Evolutionary conservation across 805 yeast genomes (phyloP).

Genomic region (Saturnispora dispora): DNA sequence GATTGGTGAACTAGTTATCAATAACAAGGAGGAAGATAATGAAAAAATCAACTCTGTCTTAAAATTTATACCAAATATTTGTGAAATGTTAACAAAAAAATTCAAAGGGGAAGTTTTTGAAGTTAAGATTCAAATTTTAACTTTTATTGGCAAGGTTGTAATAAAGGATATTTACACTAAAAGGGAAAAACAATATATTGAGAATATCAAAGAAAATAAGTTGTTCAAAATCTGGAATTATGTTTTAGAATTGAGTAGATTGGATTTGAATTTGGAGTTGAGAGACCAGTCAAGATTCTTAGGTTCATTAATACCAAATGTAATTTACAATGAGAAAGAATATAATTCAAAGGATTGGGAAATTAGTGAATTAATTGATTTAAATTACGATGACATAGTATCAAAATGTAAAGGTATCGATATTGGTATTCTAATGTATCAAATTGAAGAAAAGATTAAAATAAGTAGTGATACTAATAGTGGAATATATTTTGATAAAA

Average conservation of each 20-base stretch:
- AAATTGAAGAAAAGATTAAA: slow-evolving; percentile 12
- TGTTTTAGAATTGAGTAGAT: slow-evolving; percentile 54
- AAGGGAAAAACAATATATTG: slow-evolving; percentile 19
- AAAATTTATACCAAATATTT: slow-evolving; percentile 57
- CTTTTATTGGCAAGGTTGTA: slow-evolving; percentile 64
- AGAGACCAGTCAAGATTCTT: slow-evolving; percentile 80
- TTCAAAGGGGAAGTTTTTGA: slow-evolving; percentile 43
- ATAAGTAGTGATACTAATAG: slow-evolving; percentile 10
- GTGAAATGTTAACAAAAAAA: slow-evolving; percentile 45
- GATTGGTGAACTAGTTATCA: slow-evolving; percentile 65
- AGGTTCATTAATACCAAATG: slow-evolving; percentile 44
- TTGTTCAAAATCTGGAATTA: slow-evolving; percentile 48
- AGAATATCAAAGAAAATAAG: slow-evolving; percentile 29
- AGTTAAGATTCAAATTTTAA: slow-evolving; percentile 63
- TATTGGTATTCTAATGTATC: slow-evolving; percentile 24
- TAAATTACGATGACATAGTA: slow-evolving; percentile 2
- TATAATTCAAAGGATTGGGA: slow-evolving; percentile 12
- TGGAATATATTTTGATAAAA: not conserved
- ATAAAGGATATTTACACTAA: slow-evolving; percentile 41
- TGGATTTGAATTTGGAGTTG: slow-evolving; percentile 66
- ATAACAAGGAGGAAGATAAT: not conserved
- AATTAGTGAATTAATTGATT: slow-evolving; percentile 15
- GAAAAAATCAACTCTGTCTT: slow-evolving; percentile 5
- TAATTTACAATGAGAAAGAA: slow-evolving; percentile 24
- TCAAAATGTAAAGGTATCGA: slow-evolving; percentile 20